Base-by-base conservation (phyloP, 2,329 filamentous ascomycete species). In the Myotisia sp. region DNA sequence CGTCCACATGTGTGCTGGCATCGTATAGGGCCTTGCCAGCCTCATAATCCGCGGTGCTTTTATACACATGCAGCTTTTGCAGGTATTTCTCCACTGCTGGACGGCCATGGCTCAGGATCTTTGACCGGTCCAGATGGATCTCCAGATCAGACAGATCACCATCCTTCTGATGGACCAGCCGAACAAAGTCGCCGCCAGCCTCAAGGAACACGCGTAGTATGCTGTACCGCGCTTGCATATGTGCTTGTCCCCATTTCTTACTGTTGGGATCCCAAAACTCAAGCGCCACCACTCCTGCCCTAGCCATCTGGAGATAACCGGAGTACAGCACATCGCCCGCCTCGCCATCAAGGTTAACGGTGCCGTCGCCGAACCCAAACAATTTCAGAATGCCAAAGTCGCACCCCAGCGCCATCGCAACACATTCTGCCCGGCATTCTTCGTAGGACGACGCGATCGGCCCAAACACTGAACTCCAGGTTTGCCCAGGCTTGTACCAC, bases 221-320 rank as follows among this genome's bases (percentile, higher is more conserved):
- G 33, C 79, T 82, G 61, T 85, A 94, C 7, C 86, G 79, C 14
- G 85, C 86, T 59, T 92, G 84, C 60, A 84, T 92, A 53, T 93
- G 85, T 43, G 80, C 72, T 58, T 93, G 86, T 6, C 86, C 86
- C 86, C 86, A 93, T 62, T 92, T 93, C 44, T 76, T 68, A 47
- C 71, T 76, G 62, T 86, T 86, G 4, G 85, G 85, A 50, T 94
- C 85, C 85, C 85, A 95, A 67, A 90, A 84, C 54, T 95, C 87
- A 14, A 95, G 69, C 1, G 86, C 80, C 4, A 76, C 73, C 28
- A 98, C 67, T 40, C 90, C 90, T n/a, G 85, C 84, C 23, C 86
- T 75, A 9, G 90, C 90, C 87, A 98, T 95, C 45, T 77, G 76
- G 6, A 98, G 71, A 55, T 95, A 98, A 2, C 80, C 77, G 0